phyloP scores from a whole-genome alignment of 2,329 filamentous ascomycete genomes.

The Microascus cirrosus region DNA sequence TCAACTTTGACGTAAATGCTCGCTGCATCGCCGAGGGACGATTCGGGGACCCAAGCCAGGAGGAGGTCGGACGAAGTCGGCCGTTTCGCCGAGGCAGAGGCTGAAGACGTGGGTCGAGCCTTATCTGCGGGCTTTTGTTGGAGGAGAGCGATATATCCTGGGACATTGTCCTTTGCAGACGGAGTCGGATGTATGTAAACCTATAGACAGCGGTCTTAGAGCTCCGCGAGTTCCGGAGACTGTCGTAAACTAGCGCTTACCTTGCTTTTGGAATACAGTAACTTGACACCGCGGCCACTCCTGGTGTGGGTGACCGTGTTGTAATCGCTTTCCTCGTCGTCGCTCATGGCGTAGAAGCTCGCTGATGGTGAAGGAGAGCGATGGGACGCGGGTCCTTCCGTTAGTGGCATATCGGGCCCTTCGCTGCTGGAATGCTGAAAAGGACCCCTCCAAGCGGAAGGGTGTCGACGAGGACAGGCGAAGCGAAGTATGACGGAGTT shows the following conservation, averaged over 20 bases:
- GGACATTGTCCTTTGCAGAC: slow-evolving; percentile 88
- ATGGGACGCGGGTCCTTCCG: slow-evolving; percentile 7
- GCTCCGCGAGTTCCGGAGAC: neutral
- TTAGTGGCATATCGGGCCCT: slow-evolving; percentile 8
- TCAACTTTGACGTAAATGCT: slow-evolving; percentile 95
- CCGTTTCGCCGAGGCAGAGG: slow-evolving; percentile 15
- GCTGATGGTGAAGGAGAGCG: slow-evolving; percentile 60
- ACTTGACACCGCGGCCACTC: slow-evolving; percentile 75
- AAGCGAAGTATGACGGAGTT: neutral
- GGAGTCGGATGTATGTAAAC: slow-evolving; percentile 95
- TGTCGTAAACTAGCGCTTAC: slow-evolving; percentile 30
- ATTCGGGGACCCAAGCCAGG: slow-evolving; percentile 88
- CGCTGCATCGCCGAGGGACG: slow-evolving; percentile 72
- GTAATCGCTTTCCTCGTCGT: slow-evolving; percentile 92
- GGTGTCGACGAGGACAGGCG: slow-evolving; percentile 4
- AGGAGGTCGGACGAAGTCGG: slow-evolving; percentile 62
- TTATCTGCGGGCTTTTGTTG: slow-evolving; percentile 62
- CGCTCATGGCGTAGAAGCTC: slow-evolving; percentile 91
- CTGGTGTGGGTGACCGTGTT: slow-evolving; percentile 78
- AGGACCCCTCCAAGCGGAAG: neutral
- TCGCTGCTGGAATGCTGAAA: neutral
- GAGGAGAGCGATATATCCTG: slow-evolving; percentile 84
- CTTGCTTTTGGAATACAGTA: slow-evolving; percentile 96
- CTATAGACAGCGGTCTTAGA: slow-evolving; percentile 24
- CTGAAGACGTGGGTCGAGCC: slow-evolving; percentile 24